Evolutionary conservation across 257 asterid species (phyloP).

Genomic region (Nicotiana noctiflora): DNA sequence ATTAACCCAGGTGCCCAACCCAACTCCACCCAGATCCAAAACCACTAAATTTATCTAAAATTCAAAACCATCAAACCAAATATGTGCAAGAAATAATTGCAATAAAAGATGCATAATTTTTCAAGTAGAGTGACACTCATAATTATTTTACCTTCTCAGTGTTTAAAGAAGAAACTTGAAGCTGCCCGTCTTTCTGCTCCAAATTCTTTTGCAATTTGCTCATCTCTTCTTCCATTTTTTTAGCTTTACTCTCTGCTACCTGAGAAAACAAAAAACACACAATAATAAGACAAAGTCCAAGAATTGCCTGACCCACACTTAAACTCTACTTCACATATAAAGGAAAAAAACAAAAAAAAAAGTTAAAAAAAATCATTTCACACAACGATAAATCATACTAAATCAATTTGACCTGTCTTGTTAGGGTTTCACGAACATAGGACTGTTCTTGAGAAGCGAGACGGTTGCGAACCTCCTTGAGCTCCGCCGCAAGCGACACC

Average conservation of each 20-base stretch:
- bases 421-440: conserved; percentile 43
- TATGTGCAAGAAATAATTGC: neutral
- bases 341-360: conserved; percentile 8
- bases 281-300: neutral
- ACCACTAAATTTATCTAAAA: neutral
- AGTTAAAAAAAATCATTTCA: neutral
- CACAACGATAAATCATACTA: conserved; percentile 10
- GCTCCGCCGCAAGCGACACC: conserved; percentile 79
- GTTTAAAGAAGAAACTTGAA: conserved; percentile 51
- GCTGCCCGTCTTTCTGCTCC: conserved; percentile 50
- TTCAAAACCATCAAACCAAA: neutral
- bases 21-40: conserved; percentile 10
- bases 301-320: conserved; percentile 8
- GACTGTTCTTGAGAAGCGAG: conserved; percentile 57
- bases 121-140: neutral
- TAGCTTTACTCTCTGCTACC: conserved; percentile 77
- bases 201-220: conserved; percentile 49
- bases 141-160: conserved; percentile 42
- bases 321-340: neutral
- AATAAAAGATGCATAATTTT: neutral
- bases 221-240: conserved; percentile 56
- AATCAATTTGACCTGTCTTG: conserved; percentile 49
- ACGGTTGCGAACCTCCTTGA: conserved; percentile 68
- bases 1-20: conserved; percentile 4
- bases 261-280: conserved; percentile 8